A percentile compares a stretch with the other conserved stretches of the same genome.
Evolutionary conservation across 2,329 filamentous ascomycete genomes (phyloP).

Genomic region (Fusarium zealandicum): DNA sequence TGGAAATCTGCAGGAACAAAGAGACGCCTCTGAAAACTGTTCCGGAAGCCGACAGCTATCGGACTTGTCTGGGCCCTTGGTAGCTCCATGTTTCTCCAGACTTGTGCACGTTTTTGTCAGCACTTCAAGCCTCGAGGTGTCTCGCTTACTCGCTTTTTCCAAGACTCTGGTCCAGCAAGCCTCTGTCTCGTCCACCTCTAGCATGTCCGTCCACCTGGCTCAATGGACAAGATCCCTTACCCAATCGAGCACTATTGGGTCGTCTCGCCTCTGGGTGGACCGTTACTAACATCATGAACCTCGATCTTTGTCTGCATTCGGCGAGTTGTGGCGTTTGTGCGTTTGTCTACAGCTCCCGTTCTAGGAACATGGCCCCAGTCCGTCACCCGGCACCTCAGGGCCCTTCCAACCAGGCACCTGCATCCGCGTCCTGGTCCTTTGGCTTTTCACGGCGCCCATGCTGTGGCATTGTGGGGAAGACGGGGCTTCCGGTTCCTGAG

Average conservation of each 20-base stretch:
- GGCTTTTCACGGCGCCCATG: neutral
- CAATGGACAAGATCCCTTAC: neutral
- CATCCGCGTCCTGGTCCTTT: constrained; percentile 1
- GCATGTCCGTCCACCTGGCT: neutral
- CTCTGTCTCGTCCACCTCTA: neutral
- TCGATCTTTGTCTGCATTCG: constrained; percentile 8
- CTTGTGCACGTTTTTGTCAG: constrained; percentile 4
- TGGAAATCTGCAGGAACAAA: constrained; percentile 16
- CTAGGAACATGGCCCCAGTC: constrained; percentile 8
- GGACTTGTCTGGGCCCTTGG: constrained; percentile 24
- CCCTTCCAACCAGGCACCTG: constrained; percentile 1
- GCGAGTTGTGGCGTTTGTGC: constrained; percentile 31
- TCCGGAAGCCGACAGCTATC: constrained; percentile 17
- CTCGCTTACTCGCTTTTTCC: neutral
- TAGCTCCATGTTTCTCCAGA: constrained; percentile 19
- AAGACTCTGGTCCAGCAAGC: constrained; percentile 2
- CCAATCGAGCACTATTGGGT: constrained; percentile 1
- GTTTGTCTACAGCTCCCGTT: constrained; percentile 24
- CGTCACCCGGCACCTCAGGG: neutral
- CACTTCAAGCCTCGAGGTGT: too few relatives aligned
- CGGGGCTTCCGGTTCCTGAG: constrained; percentile 29
- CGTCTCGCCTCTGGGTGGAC: constrained; percentile 12
- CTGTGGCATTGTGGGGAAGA: constrained; percentile 22
- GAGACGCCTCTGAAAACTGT: constrained; percentile 6
- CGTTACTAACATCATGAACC: neutral